phyloP scores from a whole-genome alignment of 2,329 filamentous ascomycete genomes.

The Podosphaera aphanis region DNA sequence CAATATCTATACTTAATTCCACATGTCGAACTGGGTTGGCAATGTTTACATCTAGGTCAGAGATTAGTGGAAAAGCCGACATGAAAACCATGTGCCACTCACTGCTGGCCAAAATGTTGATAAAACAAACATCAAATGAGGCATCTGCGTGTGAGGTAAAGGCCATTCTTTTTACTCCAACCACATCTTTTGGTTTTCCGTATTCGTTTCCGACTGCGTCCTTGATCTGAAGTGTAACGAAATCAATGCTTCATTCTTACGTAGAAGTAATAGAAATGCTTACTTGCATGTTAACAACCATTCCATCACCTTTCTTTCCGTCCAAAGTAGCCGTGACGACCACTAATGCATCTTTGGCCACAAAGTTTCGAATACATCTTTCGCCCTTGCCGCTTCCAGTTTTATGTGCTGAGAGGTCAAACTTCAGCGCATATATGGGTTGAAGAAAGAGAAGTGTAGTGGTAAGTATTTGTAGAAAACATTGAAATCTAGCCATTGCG shows the following conservation, averaged over 20 bases:
- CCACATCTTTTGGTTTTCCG: constrained; percentile 70
- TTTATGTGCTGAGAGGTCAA: constrained; percentile 58
- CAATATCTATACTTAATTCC: constrained; percentile 18
- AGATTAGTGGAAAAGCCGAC: constrained; percentile 1
- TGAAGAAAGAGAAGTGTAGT: constrained; percentile 31
- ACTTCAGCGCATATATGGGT: constrained; percentile 53
- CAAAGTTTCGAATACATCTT: constrained; percentile 92
- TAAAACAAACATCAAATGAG: constrained; percentile 90
- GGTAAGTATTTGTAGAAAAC: constrained; percentile 4
- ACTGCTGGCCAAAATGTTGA: constrained; percentile 56
- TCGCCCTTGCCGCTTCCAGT: constrained; percentile 44
- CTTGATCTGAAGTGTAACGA: constrained; percentile 41
- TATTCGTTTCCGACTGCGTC: constrained; percentile 94
- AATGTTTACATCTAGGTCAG: constrained; percentile 6
- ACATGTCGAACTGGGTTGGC: constrained; percentile 36
- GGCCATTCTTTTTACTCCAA: constrained; percentile 59
- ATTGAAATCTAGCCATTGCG: too few relatives aligned
- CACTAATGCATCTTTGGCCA: constrained; percentile 72
- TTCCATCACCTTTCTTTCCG: constrained; percentile 75
- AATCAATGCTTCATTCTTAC: constrained; percentile 2
- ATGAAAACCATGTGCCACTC: constrained; percentile 18
- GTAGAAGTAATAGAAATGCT: constrained; percentile 15
- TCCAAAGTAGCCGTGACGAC: constrained; percentile 79
- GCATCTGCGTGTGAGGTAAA: constrained; percentile 86
- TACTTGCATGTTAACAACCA: constrained; percentile 86